Percentiles rank a stretch among this genome's conserved stretches.
phyloP scores from a whole-genome alignment of 2,329 filamentous ascomycete genomes.

The Dothistroma pini region DNA sequence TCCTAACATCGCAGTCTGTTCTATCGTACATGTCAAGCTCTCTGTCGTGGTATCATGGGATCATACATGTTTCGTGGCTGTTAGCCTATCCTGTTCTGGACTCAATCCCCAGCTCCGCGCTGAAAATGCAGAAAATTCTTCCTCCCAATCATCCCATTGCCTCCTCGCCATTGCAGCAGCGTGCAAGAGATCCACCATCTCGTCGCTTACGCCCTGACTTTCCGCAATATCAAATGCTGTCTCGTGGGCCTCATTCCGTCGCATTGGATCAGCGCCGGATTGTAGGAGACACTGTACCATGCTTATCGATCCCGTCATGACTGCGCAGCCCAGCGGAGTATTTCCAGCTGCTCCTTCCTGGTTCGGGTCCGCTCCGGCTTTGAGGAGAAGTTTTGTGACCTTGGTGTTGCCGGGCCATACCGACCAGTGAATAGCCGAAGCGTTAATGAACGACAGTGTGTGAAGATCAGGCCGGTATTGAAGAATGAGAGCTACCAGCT shows the following conservation, averaged over 20 bases:
- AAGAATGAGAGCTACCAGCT: slow-evolving; percentile 28
- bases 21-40: background rate
- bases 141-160: background rate
- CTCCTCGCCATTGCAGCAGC: slow-evolving; percentile 3
- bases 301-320: slow-evolving; percentile 22
- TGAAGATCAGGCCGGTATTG: slow-evolving; percentile 28
- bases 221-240: slow-evolving; percentile 29
- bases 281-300: slow-evolving; percentile 27
- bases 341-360: slow-evolving; percentile 29
- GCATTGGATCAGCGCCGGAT: slow-evolving; percentile 27
- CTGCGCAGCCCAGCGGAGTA: slow-evolving; percentile 32
- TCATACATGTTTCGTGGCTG: background rate
- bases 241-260: slow-evolving; percentile 26
- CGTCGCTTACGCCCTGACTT: slow-evolving; percentile 12
- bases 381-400: slow-evolving; percentile 27
- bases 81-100: background rate
- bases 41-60: background rate
- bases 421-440: slow-evolving; percentile 30
- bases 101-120: background rate
- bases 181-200: slow-evolving; percentile 18
- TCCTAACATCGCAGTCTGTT: background rate
- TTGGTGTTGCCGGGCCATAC: slow-evolving; percentile 28
- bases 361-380: slow-evolving; percentile 29
- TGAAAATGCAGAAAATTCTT: background rate
- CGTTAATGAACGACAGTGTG: slow-evolving; percentile 30